A percentile compares a stretch with the other conserved stretches of the same genome.
Evolutionary conservation across 163 green algal species (phyloP).

Genomic region (Prototheca cutis): DNA sequence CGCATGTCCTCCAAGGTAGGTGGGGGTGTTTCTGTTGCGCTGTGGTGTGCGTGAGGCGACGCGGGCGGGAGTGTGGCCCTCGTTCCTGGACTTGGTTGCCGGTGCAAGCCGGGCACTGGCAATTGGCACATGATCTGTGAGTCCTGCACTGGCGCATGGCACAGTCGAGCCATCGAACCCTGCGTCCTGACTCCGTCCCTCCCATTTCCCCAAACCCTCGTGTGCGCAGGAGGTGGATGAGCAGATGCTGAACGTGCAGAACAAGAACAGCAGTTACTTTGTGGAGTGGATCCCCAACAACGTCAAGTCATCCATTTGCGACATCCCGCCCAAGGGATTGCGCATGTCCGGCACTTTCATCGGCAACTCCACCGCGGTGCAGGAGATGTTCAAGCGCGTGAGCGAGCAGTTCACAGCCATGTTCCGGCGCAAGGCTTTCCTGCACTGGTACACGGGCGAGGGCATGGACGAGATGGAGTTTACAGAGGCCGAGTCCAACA

Average conservation of each 20-base stretch:
- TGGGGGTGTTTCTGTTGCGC: neutral
- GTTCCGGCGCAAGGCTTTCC: slow-evolving; percentile 99
- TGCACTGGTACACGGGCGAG: slow-evolving; percentile 96
- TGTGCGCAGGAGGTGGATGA: slow-evolving; percentile 83
- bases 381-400: slow-evolving; percentile 99
- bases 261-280: slow-evolving; percentile 99
- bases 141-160: too few species aligned
- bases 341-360: slow-evolving; percentile 98
- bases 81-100: too few species aligned
- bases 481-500: slow-evolving; percentile 98
- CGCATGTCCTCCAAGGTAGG: slow-evolving; percentile 95
- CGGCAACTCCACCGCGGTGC: slow-evolving; percentile 97
- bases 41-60: too few species aligned
- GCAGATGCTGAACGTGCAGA: slow-evolving; percentile 99
- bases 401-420: slow-evolving; percentile 98
- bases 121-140: too few species aligned
- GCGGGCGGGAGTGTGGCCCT: too few species aligned
- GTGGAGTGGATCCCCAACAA: slow-evolving; percentile 99
- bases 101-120: too few species aligned
- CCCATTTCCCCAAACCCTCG: too few species aligned
- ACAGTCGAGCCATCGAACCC: too few species aligned
- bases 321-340: slow-evolving; percentile 95
- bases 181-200: too few species aligned
- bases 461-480: slow-evolving; percentile 99
- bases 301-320: slow-evolving; percentile 84